Evolutionary conservation across 345 rosid genomes (phyloP), one percentile per base, ranked within the genome.

Genomic region (Populus simonii): DNA sequence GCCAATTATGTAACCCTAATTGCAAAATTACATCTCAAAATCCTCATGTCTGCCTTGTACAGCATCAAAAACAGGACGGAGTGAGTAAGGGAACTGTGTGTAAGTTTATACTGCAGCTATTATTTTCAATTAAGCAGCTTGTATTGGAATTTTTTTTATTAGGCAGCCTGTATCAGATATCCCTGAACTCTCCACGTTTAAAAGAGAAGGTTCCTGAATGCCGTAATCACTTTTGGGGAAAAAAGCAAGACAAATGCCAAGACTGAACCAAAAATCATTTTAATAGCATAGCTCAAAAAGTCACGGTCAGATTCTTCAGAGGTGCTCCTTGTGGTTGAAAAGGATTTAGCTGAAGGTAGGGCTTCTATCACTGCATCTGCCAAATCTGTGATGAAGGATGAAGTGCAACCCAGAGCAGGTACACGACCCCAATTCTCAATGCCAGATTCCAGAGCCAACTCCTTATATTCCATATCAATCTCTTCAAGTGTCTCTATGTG

Each of bases 401-500:
- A 61, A 11, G 91, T 90, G 75, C 93, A 91, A 69, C 88, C 90
- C 47, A 96, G 85, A 33, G 99, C 98, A 1, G 99, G 96, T 16
- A 93, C 98, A 4, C 94, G 89, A 0, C 97, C 97, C 97, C 99
- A 93, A 51, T 93, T 96, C 86, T 92, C 86, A 51, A 96, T 76
- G 70, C 98, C 99, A 1, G 97, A 93, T 88, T 96, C 92, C 25
- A 92, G 84, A 39, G 98, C 97, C 80, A 96, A 80, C 8, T 92
- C 83, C 85, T 87, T 91, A 85, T 92, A 93, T 80, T 91, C 96
- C 94, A 92, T 91, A 86, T 93, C 98, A 57, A 92, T 96, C 84
- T 96, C 99, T 84, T 93, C 97, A 53, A 93, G 94, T 5, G 99
- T 96, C 83, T 96, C 98, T 3, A 89, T 96, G 83, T 93, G 96